Evolutionary conservation across 768 basidiomycete genomes (phyloP).

Genomic region (Cystofilobasidium bisporidii): DNA sequence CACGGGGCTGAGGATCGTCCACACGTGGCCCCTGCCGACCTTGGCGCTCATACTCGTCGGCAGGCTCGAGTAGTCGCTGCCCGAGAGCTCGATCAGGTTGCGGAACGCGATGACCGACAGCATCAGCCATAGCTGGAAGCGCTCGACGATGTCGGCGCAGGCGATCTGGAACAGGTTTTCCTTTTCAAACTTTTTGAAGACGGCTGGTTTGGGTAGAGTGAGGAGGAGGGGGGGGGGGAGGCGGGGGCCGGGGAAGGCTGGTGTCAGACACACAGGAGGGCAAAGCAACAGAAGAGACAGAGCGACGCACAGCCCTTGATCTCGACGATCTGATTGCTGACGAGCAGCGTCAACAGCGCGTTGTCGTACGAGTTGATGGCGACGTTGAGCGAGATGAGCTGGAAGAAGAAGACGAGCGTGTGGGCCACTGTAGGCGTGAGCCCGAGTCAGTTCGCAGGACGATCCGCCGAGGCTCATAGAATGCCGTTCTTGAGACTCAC

Average conservation of each 20-base stretch:
- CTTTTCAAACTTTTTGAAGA: slow-evolving; percentile 99
- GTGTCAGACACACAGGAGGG: no score
- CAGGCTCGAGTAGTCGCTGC: slow-evolving; percentile 70
- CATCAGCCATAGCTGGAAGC: slow-evolving; percentile 87
- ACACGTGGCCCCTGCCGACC: slow-evolving; percentile 35
- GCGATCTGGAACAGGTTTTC: slow-evolving; percentile 98
- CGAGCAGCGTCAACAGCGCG: slow-evolving; percentile 79
- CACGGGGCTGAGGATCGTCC: slow-evolving; percentile 76
- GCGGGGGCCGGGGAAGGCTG: neutral
- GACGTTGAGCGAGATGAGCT: slow-evolving; percentile 86
- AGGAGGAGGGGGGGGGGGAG: neutral
- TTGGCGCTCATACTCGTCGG: slow-evolving; percentile 44
- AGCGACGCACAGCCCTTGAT: slow-evolving; percentile 72
- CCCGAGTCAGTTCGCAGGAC: no score
- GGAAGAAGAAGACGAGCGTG: slow-evolving; percentile 89
- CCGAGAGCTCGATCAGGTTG: slow-evolving; percentile 86
- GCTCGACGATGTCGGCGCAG: slow-evolving; percentile 98
- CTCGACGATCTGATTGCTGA: slow-evolving; percentile 98
- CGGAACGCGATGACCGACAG: slow-evolving; percentile 80
- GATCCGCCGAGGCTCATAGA: no score
- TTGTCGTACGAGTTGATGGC: slow-evolving; percentile 98
- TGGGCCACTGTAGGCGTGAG: slow-evolving; percentile 76
- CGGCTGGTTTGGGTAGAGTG: slow-evolving; percentile 39
- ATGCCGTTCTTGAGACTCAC: no score
- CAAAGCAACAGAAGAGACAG: neutral